Conservation (phyloP, 2,329 filamentous ascomycete species). For the Xylariaceae sp. region DNA sequence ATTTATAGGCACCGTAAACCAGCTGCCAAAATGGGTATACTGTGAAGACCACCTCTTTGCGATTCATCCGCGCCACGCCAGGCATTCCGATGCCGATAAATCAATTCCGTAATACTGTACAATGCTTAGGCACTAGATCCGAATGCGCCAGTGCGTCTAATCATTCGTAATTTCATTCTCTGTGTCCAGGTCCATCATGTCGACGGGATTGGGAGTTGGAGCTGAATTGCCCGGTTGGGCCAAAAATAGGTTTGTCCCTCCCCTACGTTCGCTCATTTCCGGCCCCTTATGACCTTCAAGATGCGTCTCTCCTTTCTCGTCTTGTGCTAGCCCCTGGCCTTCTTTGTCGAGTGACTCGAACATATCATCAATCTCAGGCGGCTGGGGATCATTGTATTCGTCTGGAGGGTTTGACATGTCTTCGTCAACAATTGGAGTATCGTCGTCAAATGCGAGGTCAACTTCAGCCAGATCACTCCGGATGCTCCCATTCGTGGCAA, state of each 20-base stretch:
- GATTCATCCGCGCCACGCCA: background rate
- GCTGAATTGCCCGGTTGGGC: slow-evolving; percentile 19
- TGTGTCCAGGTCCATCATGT: slow-evolving; percentile 39
- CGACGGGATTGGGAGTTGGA: slow-evolving; percentile 25
- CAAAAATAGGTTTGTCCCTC: slow-evolving; percentile 29
- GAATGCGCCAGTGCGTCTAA: slow-evolving; percentile 5
- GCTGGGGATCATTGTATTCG: slow-evolving; percentile 2
- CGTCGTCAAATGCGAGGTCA: slow-evolving; percentile 26
- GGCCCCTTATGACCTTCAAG: slow-evolving; percentile 30
- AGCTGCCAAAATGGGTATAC: background rate
- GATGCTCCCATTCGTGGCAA: slow-evolving; percentile 31
- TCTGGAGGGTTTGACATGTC: slow-evolving; percentile 5
- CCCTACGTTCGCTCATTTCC: slow-evolving; percentile 44
- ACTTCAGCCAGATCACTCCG: slow-evolving; percentile 26
- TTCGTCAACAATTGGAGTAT: slow-evolving; percentile 2
- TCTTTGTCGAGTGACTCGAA: slow-evolving; percentile 25
- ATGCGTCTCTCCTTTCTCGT: slow-evolving; percentile 22
- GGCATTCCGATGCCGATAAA: background rate
- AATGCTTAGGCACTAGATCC: background rate
- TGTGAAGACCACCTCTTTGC: background rate
- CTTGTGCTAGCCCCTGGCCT: background rate
- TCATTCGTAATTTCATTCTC: slow-evolving; percentile 4
- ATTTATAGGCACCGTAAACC: background rate
- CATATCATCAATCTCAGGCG: slow-evolving; percentile 18
- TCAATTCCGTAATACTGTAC: background rate